Base-by-base conservation (phyloP, 768 basidiomycete genomes). In the Daedaleopsis nitida region DNA sequence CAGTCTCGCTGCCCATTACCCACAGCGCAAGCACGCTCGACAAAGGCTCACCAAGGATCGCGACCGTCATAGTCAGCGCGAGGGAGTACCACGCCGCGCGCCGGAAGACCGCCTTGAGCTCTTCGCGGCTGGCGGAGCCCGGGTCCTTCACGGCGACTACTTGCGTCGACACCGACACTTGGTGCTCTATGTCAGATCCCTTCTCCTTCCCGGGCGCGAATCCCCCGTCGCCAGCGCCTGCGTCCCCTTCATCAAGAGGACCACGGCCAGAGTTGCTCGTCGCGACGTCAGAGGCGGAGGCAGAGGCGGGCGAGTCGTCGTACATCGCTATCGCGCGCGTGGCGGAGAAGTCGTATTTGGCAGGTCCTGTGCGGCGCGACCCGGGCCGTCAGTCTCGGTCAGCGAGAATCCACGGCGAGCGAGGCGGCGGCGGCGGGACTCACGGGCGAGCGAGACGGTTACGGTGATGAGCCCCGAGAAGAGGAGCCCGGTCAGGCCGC, bases 271-370 rank as follows among this genome's bases (percentile, higher is more conserved):
- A 32, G 7, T 32, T 3, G 27, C 27, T 32, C 27, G 27, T 32
- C 27, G 27, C 27, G 27, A 32, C 27, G 27, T 32, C 27, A 7
- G 27, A 32, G 4, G 27, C 27, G 27, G 27, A 32, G 4, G 27
- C 27, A 7, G 27, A 32, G 4, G 3, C 37, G 6, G 48, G 7
- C 14, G 43, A 24, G 50, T 66, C 65, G 27, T 70, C 69, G 42
- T 74, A 69, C 12, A 69, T 55, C 8, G 73, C 62, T 50, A 75
- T 75, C 8, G 73, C 69, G 24, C 75, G 69, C 0, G 75, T 77
- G 0, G 63, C 74, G 13, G 59, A 43, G 60, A 75, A 77, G 67
- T 76, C 73, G 38, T 77, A 77, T 58, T 74, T 62, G 35, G 70
- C 70, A 21, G 75, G 75, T 24, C 62, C 73, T 75, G 39, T 12